A percentile compares a stretch with the other conserved stretches of the same genome.
These are phyloP conservation scores for barley (Hordeum vulgare) DNA, from an alignment of 176 grass and related monocot species.

Conservation along the genomic window MorexV3_pseudomolecules_assembly NC_058521.1:555832568-555833067, in stretches of 20 bases:
- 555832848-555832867: constrained; percentile 75
- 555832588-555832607: no score
- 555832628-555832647: not conserved
- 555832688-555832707: constrained; percentile 64
- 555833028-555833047: not conserved
- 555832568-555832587: no score
- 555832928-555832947: not conserved
- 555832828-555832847: constrained; percentile 71
- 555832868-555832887: constrained; percentile 78
- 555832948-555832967: not conserved
- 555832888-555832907: not conserved
- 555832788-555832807: constrained; percentile 54
- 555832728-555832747: not conserved
- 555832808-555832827: constrained; percentile 58
- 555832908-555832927: not conserved
- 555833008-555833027: not conserved
- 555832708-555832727: not conserved
- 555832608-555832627: no score
- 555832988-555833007: not conserved
- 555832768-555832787: constrained; percentile 89
- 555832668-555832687: constrained; percentile 84
- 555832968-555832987: not conserved
- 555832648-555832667: constrained; percentile 67
- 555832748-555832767: not conserved
- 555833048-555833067: not conserved